Base-by-base conservation (phyloP, 805 yeast genomes). In the Wickerhamomyces pijperi region DNA sequence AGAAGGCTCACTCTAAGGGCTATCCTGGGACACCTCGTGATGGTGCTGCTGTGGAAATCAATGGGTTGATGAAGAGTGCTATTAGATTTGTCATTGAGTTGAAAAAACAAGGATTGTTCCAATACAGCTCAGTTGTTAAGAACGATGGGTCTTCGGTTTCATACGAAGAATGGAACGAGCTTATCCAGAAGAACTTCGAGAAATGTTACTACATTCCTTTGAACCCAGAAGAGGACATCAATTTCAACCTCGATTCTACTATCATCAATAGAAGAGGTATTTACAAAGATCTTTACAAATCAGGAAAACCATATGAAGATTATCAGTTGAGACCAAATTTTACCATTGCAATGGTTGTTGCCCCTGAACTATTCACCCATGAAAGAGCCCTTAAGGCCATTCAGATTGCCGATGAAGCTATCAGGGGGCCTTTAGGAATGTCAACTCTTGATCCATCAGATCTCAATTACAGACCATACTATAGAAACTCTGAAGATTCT, bases 21-120 rank as follows among this genome's bases (percentile, higher is more conserved):
- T 66, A 74, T 28, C 98, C 98, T 1, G 98, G 97, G 2, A 90
- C 97, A 0, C 97, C 98, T 19, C 74, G 98, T 55, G 95, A 88
- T 60, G 98, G 98, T 29, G 95, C 97, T 2, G 96, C 94, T 3
- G 69, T 90, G 40, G 98, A 90, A 59, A 82, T 90, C 41, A 86
- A 76, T 49, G 98, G 97, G 0, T 64, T 90, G 43, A 62, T 92
- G 53, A 88, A 88, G 61, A 83, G 95, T 59, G 61, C 84, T 1
- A 63, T 90, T 51, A 66, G 96, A 45, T 92, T 87, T 72, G 87
- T 85, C 16, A 68, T 74, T 48, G 69, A 72, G 34, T 60, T 86
- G 45, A 58, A 75, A 35, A 47, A 59, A 13, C 52, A 67, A 28
- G 83, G 82, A 0, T 45, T 63, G 28, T 90, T 85, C 54, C 61